Conservation (phyloP, 495 filamentous ascomycete species). For the Astrocystis sublimbata region DNA sequence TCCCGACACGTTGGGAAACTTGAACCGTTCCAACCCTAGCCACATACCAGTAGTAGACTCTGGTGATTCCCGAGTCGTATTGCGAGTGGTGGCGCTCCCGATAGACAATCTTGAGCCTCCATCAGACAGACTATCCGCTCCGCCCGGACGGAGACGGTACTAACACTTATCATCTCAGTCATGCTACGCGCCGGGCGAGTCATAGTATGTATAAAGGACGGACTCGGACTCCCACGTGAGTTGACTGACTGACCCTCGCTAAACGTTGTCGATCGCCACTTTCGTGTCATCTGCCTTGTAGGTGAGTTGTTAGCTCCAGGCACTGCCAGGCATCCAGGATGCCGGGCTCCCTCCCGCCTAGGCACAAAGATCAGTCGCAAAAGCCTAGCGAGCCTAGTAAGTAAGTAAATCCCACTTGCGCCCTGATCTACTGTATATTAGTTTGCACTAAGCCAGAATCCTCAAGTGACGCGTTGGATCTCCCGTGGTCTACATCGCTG, state of each 20-base stretch:
- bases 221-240: not conserved
- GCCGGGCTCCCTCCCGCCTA: too few species aligned
- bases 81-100: too few species aligned
- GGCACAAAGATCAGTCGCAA: not conserved
- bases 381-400: not conserved
- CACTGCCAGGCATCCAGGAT: too few species aligned
- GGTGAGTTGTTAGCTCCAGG: not conserved
- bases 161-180: not conserved
- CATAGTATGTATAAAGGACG: not conserved
- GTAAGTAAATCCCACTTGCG: not conserved
- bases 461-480: not conserved
- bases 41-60: too few species aligned
- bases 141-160: too few species aligned
- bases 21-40: too few species aligned
- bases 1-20: too few species aligned
- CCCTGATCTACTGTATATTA: not conserved
- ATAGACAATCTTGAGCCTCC: too few species aligned
- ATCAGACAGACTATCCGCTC: too few species aligned
- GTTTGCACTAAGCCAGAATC: not conserved
- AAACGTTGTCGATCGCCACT: not conserved
- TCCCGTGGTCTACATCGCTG: not conserved
- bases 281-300: not conserved
- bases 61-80: too few species aligned
- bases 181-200: not conserved
- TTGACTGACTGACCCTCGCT: not conserved